Base-by-base conservation (phyloP, 2,329 filamentous ascomycete genomes). In the Trichophyton mentagrophytes region DNA sequence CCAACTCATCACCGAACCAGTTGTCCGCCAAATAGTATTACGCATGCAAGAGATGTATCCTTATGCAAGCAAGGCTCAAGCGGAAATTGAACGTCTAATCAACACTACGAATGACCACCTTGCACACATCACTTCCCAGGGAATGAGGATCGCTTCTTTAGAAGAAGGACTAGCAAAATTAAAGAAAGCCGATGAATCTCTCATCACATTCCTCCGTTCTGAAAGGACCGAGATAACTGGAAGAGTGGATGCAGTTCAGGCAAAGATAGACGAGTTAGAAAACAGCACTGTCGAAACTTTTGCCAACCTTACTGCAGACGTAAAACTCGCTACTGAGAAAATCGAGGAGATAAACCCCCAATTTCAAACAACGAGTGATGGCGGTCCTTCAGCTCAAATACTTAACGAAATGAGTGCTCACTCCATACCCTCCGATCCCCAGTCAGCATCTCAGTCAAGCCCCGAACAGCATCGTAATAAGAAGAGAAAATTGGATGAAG, bases 1-100 rank as follows among this genome's bases (percentile, higher is more conserved):
- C 60, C 81, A 80, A 64, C 68, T 85, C 6, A 68, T 68, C 17
- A 75, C 74, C 0, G 71, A 72, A 9, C 65, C 69, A 2, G 58
- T 78, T 17, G 69, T 71, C 1, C 68, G 67, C n/a, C 65, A 69
- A 13, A 73, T 75, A 65, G 58, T 72, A 22, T 64, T 60, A 20
- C 67, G 67, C 2, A 69, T 76, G 64, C 68, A 69, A 38, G 68
- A 73, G 58, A 68, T 72, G 66, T 73, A 73, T 42, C 73, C 73
- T 1, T 67, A 67, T n/a, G 60, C 69, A 46, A 64, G 63, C 38
- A 64, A 66, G 8, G 40, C 69, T 22, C 57, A 66, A 7, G 64
- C 68, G 6, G 66, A 67, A 33, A 58, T 70, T 11, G 40, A 58
- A 4, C 5, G 22, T 5, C 6, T 53, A 30, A 4, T 53, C 7